phyloP scores from a whole-genome alignment of 371 early-diverging fungal genomes.

The Funneliformis caledonium region DNA sequence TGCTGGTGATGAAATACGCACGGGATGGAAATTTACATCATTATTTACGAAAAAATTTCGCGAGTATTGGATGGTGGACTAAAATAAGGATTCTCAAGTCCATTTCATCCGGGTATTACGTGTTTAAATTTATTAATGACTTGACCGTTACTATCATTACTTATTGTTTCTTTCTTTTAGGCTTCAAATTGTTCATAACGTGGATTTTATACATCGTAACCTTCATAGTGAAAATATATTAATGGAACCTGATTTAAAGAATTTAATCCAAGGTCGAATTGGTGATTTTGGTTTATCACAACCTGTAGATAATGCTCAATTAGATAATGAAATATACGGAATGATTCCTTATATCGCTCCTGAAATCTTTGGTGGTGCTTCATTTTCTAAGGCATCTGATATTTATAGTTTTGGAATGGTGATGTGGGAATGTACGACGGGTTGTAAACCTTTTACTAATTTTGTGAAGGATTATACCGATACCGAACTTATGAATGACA shows the following conservation, averaged over 20 bases:
- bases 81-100: background rate
- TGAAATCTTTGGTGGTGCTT: background rate
- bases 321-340: background rate
- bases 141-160: no score
- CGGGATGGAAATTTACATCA: slow-evolving; percentile 20
- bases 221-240: background rate
- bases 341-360: background rate
- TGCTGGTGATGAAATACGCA: background rate
- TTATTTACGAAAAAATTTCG: slow-evolving; percentile 10
- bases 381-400: background rate
- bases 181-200: background rate
- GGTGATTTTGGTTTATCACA: background rate
- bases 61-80: background rate
- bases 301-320: background rate
- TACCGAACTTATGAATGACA: no score
- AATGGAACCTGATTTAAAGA: background rate
- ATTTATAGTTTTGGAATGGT: background rate
- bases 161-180: background rate
- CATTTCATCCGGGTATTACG: background rate
- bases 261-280: background rate
- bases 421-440: background rate
- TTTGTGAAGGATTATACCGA: no score
- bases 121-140: no score
- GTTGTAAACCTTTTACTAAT: background rate
- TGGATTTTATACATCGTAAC: background rate